Conservation (phyloP, 129 eudicot genomes). For the Dittrichia graveolens region DNA sequence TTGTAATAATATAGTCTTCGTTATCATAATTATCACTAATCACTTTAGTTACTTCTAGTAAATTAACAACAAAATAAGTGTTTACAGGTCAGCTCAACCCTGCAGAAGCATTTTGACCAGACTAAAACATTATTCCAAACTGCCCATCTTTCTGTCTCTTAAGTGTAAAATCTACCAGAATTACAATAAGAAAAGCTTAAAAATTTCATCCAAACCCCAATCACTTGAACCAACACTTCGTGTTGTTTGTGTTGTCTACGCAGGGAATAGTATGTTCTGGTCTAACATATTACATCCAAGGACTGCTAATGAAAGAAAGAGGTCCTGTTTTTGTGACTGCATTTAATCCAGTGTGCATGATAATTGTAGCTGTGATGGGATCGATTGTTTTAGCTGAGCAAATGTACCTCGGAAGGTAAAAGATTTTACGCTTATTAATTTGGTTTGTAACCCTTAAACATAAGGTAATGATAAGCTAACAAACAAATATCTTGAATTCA, state of each 20-base stretch:
- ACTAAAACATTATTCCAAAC: neutral
- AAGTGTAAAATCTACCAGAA: too few species aligned
- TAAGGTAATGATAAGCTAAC: neutral
- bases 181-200: too few species aligned
- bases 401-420: conserved; percentile 64
- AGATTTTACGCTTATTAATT: neutral
- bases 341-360: conserved; percentile 70
- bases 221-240: too few species aligned
- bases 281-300: conserved; percentile 73
- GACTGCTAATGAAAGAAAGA: conserved; percentile 59
- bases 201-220: too few species aligned
- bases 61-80: neutral
- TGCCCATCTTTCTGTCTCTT: too few species aligned
- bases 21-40: too few species aligned
- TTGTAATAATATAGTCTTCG: neutral
- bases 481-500: conserved; percentile 4
- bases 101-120: neutral
- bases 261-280: conserved; percentile 77
- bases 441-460: neutral
- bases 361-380: conserved; percentile 68
- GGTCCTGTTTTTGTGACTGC: conserved; percentile 82
- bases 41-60: neutral
- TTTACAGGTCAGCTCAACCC: neutral
- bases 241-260: conserved; percentile 28
- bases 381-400: conserved; percentile 63